A percentile compares a stretch with the other conserved stretches of the same genome.
Evolutionary conservation across 495 filamentous ascomycete genomes (phyloP).

Genomic region (Lophium mytilinum): DNA sequence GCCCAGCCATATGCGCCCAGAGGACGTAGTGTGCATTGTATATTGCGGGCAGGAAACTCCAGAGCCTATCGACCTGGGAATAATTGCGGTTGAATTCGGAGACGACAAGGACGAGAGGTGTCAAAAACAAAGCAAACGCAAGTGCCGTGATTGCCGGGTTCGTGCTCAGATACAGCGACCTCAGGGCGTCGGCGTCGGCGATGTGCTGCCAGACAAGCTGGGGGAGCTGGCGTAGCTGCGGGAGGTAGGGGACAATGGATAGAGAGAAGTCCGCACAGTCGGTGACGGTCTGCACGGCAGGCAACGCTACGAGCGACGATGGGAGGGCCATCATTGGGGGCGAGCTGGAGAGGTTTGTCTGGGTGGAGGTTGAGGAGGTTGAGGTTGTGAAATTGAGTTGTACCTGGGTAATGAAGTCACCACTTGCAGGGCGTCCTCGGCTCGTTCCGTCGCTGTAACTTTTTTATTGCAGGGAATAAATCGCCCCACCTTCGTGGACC

Average conservation of each 20-base stretch:
- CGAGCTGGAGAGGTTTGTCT: not conserved
- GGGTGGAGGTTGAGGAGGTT: not conserved
- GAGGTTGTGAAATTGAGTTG: too few relatives aligned
- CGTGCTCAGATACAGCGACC: constrained; percentile 69
- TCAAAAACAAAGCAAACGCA: constrained; percentile 59
- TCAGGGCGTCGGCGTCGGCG: constrained; percentile 46
- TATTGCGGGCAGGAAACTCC: constrained; percentile 80
- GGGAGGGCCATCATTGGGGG: constrained; percentile 22
- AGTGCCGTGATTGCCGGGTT: constrained; percentile 79
- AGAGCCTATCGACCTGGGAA: constrained; percentile 86
- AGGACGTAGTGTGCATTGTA: constrained; percentile 80
- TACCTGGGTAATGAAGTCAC: constrained; percentile 1
- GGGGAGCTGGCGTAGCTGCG: constrained; percentile 68
- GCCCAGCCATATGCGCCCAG: constrained; percentile 66
- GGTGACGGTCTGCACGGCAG: constrained; percentile 53
- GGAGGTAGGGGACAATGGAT: constrained; percentile 65
- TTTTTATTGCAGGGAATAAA: too few relatives aligned
- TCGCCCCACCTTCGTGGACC: not conserved
- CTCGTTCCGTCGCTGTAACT: not conserved
- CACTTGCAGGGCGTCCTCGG: not conserved
- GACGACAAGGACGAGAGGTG: constrained; percentile 58
- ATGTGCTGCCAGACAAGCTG: constrained; percentile 50
- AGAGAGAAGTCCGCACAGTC: constrained; percentile 67
- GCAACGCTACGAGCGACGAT: constrained; percentile 40
- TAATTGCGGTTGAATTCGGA: constrained; percentile 87